Evolutionary conservation across 306 rosid species (phyloP).

Genomic region (Malus sylvestris): DNA sequence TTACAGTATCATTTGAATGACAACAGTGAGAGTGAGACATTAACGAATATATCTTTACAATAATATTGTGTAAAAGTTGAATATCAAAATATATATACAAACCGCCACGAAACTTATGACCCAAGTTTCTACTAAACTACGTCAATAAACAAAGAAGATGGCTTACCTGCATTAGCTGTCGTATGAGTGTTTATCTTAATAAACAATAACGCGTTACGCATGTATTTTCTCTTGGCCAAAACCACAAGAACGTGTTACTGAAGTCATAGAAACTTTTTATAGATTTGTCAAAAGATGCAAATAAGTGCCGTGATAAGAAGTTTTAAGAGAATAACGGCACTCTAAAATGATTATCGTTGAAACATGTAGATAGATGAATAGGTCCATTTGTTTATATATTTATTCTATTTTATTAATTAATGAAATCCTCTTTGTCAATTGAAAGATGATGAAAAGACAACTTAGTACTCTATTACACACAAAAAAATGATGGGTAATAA

Average conservation of each 20-base stretch:
- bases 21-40: neutral
- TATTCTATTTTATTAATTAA: too few species aligned
- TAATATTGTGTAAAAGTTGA: neutral
- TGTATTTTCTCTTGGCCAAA: neutral
- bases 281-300: neutral
- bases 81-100: too few species aligned
- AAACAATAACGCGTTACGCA: neutral
- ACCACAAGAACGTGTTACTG: neutral
- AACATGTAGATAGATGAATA: too few species aligned
- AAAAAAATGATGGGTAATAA: too few species aligned
- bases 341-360: too few species aligned
- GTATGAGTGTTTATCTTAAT: neutral
- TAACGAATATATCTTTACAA: neutral
- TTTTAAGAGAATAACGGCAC: too few species aligned
- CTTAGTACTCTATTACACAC: too few species aligned
- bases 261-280: neutral
- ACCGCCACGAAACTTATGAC: neutral
- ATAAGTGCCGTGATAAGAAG: neutral
- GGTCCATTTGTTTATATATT: too few species aligned
- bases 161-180: neutral
- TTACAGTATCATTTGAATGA: neutral
- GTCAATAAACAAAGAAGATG: neutral
- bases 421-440: too few species aligned
- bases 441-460: too few species aligned
- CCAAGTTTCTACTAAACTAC: too few species aligned